Base-by-base conservation (phyloP, 805 yeast genomes). In the Metschnikowia picachoensis region DNA sequence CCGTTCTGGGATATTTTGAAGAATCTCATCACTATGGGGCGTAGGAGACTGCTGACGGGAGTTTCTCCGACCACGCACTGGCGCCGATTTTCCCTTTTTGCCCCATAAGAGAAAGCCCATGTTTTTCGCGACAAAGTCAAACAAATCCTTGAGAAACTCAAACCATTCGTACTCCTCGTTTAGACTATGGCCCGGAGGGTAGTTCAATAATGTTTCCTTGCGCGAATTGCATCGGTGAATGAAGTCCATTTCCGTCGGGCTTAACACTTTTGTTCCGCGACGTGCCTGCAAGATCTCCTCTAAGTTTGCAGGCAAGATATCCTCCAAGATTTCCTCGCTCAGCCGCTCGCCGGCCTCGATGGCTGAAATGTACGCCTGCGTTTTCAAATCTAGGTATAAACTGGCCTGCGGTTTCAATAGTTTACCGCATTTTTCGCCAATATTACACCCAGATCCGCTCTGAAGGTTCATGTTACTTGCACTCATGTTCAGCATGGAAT, bases 351-450 rank as follows among this genome's bases (percentile, higher is more conserved):
- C 76, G 1, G 83, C 74, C 58, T 85, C 87, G 49, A 91, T 65
- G 0, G 95, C 96, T 1, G 97, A 84, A 16, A 94, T 90, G 60
- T 82, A 94, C 0, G 97, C 96, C 65, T 94, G 99, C 0, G 99
- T 94, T 62, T 94, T 94, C 61, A 94, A 74, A 55, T 94, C 97
- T 34, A 94, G 71, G 55, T 76, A 89, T 41, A 94, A 66, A 11
- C 79, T 80, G 0, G 94, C 90, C 56, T 88, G 97, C 9, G 86
- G 79, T 61, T 90, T 90, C 48, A 89, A 68, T 35, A 94, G 69
- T 55, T 83, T 79, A 4, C 89, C 77, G 12, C 69, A 70, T 35
- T 59, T 64, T 38, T 67, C 75, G 8, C 74, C 74, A 29, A 66
- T 64, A n/a, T 61, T 53, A 27, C 61, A 60, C 39, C 58, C 66